phyloP scores from a whole-genome alignment of 345 rosid genomes.

The Dipteronia dyeriana region DNA sequence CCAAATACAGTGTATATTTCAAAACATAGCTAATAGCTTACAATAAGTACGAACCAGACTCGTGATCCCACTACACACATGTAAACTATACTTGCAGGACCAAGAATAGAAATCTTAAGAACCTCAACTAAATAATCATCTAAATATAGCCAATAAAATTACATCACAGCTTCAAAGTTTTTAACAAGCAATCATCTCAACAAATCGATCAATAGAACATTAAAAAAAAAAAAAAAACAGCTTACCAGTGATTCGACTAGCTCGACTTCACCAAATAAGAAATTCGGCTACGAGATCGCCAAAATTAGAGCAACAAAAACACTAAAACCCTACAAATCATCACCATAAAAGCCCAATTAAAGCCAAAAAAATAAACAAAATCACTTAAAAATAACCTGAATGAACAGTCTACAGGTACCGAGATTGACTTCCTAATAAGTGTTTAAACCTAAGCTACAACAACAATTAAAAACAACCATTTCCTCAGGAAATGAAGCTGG shows the following conservation, averaged over 20 bases:
- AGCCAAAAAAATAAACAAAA: not conserved
- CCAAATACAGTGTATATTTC: not conserved
- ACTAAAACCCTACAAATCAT: slow-evolving; percentile 25
- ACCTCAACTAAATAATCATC: not conserved
- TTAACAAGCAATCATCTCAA: not conserved
- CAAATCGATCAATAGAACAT: not conserved
- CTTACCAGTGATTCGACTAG: slow-evolving; percentile 21
- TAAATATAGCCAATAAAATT: not conserved
- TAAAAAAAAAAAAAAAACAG: not conserved
- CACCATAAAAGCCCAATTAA: slow-evolving; percentile 6
- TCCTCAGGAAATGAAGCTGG: slow-evolving; percentile 5
- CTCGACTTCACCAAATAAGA: slow-evolving; percentile 15
- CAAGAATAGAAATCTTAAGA: not conserved
- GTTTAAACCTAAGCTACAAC: not conserved
- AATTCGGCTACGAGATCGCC: slow-evolving; percentile 15
- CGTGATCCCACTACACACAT: not conserved
- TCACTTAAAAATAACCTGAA: not conserved
- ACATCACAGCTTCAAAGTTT: not conserved
- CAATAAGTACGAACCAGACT: not conserved
- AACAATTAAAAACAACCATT: not conserved
- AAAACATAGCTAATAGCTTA: not conserved
- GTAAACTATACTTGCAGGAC: not conserved
- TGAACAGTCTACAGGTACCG: not conserved
- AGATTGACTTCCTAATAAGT: not conserved
- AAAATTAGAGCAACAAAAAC: slow-evolving; percentile 8